phyloP scores from a whole-genome alignment of 2,329 filamentous ascomycete genomes.

The Cucurbitaria berberidis region DNA sequence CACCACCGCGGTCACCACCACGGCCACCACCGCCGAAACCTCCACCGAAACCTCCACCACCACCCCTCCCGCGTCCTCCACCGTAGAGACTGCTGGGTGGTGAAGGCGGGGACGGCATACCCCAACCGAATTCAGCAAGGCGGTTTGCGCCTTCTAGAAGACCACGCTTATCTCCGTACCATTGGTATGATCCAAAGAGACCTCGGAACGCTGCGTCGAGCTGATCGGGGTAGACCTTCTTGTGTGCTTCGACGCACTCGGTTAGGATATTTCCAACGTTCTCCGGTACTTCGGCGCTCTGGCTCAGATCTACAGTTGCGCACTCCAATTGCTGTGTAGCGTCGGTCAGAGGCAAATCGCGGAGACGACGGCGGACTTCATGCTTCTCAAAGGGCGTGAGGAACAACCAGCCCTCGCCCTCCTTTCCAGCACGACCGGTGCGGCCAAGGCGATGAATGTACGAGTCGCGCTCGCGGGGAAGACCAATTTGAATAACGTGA shows the following conservation, averaged over 20 bases:
- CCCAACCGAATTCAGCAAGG: slow-evolving; percentile 56
- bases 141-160: slow-evolving; percentile 55
- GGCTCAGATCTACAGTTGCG: slow-evolving; percentile 56
- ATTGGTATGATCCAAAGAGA: slow-evolving; percentile 61
- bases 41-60: slow-evolving; percentile 14
- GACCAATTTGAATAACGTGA: slow-evolving; percentile 59
- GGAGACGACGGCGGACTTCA: slow-evolving; percentile 59
- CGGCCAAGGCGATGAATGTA: slow-evolving; percentile 61
- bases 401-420: slow-evolving; percentile 74
- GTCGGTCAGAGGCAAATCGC: slow-evolving; percentile 64
- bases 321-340: slow-evolving; percentile 59
- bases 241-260: slow-evolving; percentile 53
- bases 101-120: slow-evolving; percentile 51
- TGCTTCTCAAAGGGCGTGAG: slow-evolving; percentile 62
- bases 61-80: slow-evolving; percentile 13
- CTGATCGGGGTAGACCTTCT: slow-evolving; percentile 49
- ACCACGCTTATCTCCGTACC: slow-evolving; percentile 49
- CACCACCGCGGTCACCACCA: slow-evolving; percentile 16
- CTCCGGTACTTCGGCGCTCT: slow-evolving; percentile 50
- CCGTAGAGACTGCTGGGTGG: slow-evolving; percentile 33
- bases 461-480: slow-evolving; percentile 53
- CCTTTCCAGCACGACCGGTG: slow-evolving; percentile 70
- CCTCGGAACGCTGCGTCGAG: slow-evolving; percentile 62
- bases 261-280: slow-evolving; percentile 54
- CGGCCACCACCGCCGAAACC: slow-evolving; percentile 9